Evolutionary conservation across 495 filamentous ascomycete species (phyloP), one percentile per base, ranked within the genome.

Genomic region (Choiromyces venosus): DNA sequence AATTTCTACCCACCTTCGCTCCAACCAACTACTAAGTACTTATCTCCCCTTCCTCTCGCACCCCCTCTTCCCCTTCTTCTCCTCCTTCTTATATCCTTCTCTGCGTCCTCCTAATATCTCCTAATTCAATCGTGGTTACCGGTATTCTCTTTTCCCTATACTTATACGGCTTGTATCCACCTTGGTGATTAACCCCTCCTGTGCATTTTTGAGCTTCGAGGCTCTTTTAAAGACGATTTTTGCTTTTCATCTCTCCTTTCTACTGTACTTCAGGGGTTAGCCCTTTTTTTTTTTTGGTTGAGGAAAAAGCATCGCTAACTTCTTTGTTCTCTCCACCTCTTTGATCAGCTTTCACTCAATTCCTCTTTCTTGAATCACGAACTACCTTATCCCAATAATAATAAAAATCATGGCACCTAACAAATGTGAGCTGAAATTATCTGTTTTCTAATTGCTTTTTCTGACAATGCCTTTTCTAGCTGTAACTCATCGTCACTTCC

Each of bases 401-500:
- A 33, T 18, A 61, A 29, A 12, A 61, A 61, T 29, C 5, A 61
- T 61, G 52, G 25, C 25, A 33, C 52, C 52, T 29, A 61, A 61
- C 10, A 61, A 29, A 61, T 61, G 52, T 61, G 52, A 33, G 52
- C 52, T 33, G 25, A 61, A 33, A 61, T 33, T 61, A 25, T 29
- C 25, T 3, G 12, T 4, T 1, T 16, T 33, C 33, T 61, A 4
- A 29, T 61, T 33, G 25, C 25, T 61, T 61, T 33, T 61, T 61
- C 52, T 61, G 25, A 61, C 52, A 1, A 33, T 33, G 52, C 12
- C 25, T 33, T 33, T 61, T 10, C 36, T 35, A 67, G 65, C 71
- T 39, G 69, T 70, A 64, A 61, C 52, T 16, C 65, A 14, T 4
- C 69, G 66, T 18, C 69, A 72, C 46, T 72, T 70, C 5, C 66